phyloP scores from a whole-genome alignment of 2,329 filamentous ascomycete genomes.

The Exserohilum turcica region DNA sequence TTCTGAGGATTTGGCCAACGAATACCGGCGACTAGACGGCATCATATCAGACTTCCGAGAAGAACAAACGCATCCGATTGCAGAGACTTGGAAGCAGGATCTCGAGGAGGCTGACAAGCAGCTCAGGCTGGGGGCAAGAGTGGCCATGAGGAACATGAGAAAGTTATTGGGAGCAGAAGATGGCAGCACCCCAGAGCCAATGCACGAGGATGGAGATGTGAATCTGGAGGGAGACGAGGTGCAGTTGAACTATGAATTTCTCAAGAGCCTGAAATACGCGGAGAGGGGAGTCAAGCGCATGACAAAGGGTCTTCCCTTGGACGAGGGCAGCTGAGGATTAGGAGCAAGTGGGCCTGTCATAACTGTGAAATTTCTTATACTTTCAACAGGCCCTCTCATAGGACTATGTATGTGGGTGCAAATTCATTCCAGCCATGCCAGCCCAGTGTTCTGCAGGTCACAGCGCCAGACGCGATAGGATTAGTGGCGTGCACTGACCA shows the following conservation, averaged over 20 bases:
- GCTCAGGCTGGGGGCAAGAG: constrained; percentile 34
- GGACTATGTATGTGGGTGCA: too few relatives aligned
- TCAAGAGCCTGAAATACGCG: constrained; percentile 31
- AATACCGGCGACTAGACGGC: constrained; percentile 35
- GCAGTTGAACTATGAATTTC: constrained; percentile 29
- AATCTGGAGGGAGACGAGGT: constrained; percentile 10
- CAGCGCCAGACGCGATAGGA: not conserved
- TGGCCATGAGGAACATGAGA: constrained; percentile 36
- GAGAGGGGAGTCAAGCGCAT: constrained; percentile 44
- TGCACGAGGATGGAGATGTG: constrained; percentile 6
- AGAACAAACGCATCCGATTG: constrained; percentile 19
- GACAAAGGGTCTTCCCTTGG: constrained; percentile 35
- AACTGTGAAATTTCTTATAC: not conserved
- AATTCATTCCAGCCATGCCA: too few relatives aligned
- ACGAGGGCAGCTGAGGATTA: constrained; percentile 8
- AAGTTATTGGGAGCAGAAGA: constrained; percentile 31
- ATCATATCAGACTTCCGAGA: constrained; percentile 22
- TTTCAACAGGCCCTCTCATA: not conserved
- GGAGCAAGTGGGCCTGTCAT: too few relatives aligned
- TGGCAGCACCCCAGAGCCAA: constrained; percentile 1
- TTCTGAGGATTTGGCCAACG: constrained; percentile 25
- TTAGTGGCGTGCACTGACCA: constrained; percentile 11
- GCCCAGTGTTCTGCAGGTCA: not conserved
- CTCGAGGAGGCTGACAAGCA: constrained; percentile 27
- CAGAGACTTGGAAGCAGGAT: constrained; percentile 33